phyloP scores from a whole-genome alignment of 192 early-diverging fungal genomes.

The Backusella australiensis region DNA sequence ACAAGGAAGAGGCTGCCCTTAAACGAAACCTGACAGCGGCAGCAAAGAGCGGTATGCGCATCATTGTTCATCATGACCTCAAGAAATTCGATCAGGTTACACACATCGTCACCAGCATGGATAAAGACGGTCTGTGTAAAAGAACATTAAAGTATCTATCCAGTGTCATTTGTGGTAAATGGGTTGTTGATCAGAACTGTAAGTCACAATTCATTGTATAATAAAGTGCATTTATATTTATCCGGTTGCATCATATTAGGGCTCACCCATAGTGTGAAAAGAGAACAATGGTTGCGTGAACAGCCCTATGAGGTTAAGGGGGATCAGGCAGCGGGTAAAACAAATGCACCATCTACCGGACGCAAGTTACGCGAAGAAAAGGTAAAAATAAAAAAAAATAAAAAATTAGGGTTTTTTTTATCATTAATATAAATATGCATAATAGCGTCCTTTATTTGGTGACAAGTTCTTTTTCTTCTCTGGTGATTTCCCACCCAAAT shows the following conservation, averaged over 20 bases:
- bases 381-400: not conserved
- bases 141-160: not conserved
- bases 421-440: not conserved
- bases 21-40: not conserved
- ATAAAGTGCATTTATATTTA: not conserved
- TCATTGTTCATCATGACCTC: not conserved
- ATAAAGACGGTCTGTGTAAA: not conserved
- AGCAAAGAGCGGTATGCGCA: not conserved
- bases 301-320: not conserved
- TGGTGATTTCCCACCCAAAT: not conserved
- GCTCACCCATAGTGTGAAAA: not conserved
- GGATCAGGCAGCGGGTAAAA: not conserved
- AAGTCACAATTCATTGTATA: not conserved
- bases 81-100: not conserved
- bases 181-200: not conserved
- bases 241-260: not conserved
- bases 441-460: not conserved
- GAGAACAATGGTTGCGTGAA: not conserved
- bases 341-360: not conserved
- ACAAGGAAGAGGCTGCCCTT: not conserved
- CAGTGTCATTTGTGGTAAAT: not conserved
- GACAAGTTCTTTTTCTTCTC: not conserved
- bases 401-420: too few relatives aligned
- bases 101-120: not conserved
- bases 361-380: not conserved